Percentiles rank a stretch among this genome's conserved stretches.
These are phyloP conservation scores for Gyromitra esculenta DNA, from an alignment of 2,329 filamentous ascomycete species.

Conservation along the genomic window DNA sequence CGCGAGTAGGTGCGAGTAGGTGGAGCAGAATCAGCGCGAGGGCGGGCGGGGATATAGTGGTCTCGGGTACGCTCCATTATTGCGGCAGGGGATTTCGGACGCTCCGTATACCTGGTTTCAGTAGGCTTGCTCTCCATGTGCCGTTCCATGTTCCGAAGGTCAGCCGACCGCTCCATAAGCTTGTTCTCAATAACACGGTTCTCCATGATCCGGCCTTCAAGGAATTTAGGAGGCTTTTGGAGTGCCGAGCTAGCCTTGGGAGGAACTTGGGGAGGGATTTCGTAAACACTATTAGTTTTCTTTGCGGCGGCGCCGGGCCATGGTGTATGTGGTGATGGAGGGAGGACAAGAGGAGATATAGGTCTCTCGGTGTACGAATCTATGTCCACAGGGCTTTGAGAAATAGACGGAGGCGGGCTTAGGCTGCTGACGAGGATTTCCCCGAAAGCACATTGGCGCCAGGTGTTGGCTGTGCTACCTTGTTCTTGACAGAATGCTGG, in stretches of 20 bases:
- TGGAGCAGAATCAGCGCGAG: constrained; percentile 52
- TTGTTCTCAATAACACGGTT: neutral
- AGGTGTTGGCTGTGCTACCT: constrained; percentile 47
- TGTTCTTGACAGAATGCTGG: constrained; percentile 71
- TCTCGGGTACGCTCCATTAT: constrained; percentile 31
- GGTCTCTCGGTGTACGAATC: constrained; percentile 9
- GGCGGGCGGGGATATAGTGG: constrained; percentile 28
- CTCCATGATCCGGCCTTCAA: constrained; percentile 14
- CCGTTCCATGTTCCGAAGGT: constrained; percentile 9
- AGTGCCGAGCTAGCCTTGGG: constrained; percentile 24
- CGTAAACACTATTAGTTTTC: constrained; percentile 1
- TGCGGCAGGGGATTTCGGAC: constrained; percentile 25
- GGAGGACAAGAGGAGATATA: constrained; percentile 27
- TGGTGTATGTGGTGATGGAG: constrained; percentile 27
- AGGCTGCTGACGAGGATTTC: constrained; percentile 44
- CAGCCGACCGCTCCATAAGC: neutral
- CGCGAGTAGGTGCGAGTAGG: constrained; percentile 47
- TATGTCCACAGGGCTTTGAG: constrained; percentile 8
- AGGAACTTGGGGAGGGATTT: constrained; percentile 42
- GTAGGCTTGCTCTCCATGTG: neutral
- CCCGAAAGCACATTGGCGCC: constrained; percentile 47
- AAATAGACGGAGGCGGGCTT: constrained; percentile 13
- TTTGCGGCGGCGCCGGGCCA: constrained; percentile 23
- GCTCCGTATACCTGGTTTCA: constrained; percentile 18
- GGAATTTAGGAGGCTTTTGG: constrained; percentile 30